These are phyloP conservation scores for Chytriomyces confervae DNA, from an alignment of 192 early-diverging fungal genomes.

Conservation along the genomic window DNA sequence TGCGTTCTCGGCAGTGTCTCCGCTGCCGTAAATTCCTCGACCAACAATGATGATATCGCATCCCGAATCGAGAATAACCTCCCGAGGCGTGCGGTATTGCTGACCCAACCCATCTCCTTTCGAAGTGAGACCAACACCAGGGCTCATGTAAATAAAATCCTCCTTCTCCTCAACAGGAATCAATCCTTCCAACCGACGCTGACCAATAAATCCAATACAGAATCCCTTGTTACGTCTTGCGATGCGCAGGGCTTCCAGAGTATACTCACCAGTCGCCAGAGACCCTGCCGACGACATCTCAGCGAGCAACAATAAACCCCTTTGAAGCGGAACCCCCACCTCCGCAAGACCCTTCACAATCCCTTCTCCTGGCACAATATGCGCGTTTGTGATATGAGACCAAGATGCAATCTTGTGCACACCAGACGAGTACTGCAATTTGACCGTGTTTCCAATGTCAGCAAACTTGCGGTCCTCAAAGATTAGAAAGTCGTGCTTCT, in stretches of 20 bases:
- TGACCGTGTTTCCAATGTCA: slow-evolving; percentile 98
- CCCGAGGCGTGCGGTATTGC: slow-evolving; percentile 90
- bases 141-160: slow-evolving; percentile 95
- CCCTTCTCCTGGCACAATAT: slow-evolving; percentile 91
- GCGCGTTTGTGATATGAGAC: slow-evolving; percentile 96
- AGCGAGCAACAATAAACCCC: slow-evolving; percentile 87
- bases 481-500: slow-evolving; percentile 93
- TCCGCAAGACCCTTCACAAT: slow-evolving; percentile 91
- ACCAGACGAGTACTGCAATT: slow-evolving; percentile 90
- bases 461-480: slow-evolving; percentile 99
- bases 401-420: slow-evolving; percentile 92
- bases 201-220: slow-evolving; percentile 94
- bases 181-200: slow-evolving; percentile 62
- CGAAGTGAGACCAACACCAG: slow-evolving; percentile 87
- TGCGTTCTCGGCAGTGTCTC: slow-evolving; percentile 71
- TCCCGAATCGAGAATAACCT: slow-evolving; percentile 81
- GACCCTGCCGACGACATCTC: slow-evolving; percentile 97
- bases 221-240: slow-evolving; percentile 86
- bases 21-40: slow-evolving; percentile 88
- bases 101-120: slow-evolving; percentile 90
- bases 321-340: slow-evolving; percentile 77
- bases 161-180: slow-evolving; percentile 48
- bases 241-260: slow-evolving; percentile 82
- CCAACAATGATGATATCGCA: slow-evolving; percentile 99
- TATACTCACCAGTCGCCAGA: slow-evolving; percentile 84